These are phyloP conservation scores for Aspergillus cejpii DNA, from an alignment of 2,329 filamentous ascomycete species.

Conservation along the genomic window DNA sequence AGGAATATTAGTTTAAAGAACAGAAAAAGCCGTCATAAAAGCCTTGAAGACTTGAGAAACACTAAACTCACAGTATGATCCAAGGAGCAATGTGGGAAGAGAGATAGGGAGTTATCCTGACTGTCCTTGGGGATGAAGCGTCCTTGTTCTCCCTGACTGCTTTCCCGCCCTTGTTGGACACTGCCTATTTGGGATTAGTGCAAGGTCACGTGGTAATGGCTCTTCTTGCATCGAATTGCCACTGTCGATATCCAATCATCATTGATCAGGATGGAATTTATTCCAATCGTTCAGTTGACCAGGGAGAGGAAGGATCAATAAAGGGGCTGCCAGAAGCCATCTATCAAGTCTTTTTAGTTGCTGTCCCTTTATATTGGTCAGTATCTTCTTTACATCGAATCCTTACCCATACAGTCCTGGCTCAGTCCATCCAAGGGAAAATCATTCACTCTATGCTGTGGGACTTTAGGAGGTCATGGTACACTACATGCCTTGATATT, in stretches of 20 bases:
- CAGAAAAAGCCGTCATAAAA: background rate
- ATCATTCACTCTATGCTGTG: background rate
- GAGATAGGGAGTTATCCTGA: constrained; percentile 22
- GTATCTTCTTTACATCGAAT: too few species aligned
- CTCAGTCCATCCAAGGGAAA: background rate
- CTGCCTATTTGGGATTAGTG: constrained; percentile 17
- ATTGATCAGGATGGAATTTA: background rate
- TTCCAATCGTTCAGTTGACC: background rate
- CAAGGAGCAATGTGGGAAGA: constrained; percentile 10
- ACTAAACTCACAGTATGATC: constrained; percentile 1
- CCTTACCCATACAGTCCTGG: too few species aligned
- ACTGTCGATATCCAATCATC: background rate
- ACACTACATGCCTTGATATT: background rate
- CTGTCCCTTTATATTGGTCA: too few species aligned
- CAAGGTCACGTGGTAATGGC: constrained; percentile 10
- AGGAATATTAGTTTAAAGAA: constrained; percentile 9
- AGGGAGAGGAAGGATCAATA: too few species aligned
- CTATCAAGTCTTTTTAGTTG: too few species aligned
- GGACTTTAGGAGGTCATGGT: background rate
- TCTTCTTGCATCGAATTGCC: background rate
- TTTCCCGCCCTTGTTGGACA: constrained; percentile 12
- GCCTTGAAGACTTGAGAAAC: background rate
- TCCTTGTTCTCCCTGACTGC: constrained; percentile 9
- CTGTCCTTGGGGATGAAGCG: constrained; percentile 5
- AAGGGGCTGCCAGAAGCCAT: background rate